Evolutionary conservation across 805 yeast species (phyloP), one percentile per base, ranked within the genome.

Genomic region (Candida vartiovaarae): DNA sequence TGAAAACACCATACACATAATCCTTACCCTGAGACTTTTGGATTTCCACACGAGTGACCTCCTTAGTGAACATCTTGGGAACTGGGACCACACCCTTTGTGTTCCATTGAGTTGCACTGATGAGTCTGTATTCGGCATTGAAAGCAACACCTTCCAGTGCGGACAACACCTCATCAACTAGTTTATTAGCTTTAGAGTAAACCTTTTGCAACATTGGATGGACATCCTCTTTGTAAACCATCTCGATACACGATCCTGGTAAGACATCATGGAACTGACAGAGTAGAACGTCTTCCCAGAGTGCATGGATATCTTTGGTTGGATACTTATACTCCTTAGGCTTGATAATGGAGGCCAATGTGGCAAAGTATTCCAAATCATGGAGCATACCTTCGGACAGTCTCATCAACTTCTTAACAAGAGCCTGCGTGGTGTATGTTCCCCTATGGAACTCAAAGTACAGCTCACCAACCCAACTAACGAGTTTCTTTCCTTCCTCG

Each of bases 201-300:
- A 82, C 83, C 11, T 71, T 65, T 5, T 67, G 69, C 54, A 90
- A 72, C 76, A 86, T 80, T 30, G 91, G 90, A 58, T 80, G 76
- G 8, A 91, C 97, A 55, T 84, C 93, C 54, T 88, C 89, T 39
- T 76, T 80, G 59, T 93, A 91, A 10, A 93, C 96, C 80, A 87
- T 78, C 49, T 88, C 96, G 56, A 91, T 91, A 64, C 96, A 87
- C 5, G 95, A 83, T 3, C 99, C 99, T 2, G 99, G 99, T 41
- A 93, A 71, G n/a, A 91, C 97, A 67, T 91, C 99, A 63, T 91
- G 99, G 68, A 91, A 91, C 61, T 91, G 98, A 60, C 96, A 89
- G 44, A 93, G 68, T 48, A 89, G 78, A 23, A 91, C 78, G 62
- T 86, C 80, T 61, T 88, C 91, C 99, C 99, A 91, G 48, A 91